A percentile compares a stretch with the other conserved stretches of the same genome.
Evolutionary conservation across 2,329 filamentous ascomycete species (phyloP).

Genomic region (Rhinocladiella mackenziei): DNA sequence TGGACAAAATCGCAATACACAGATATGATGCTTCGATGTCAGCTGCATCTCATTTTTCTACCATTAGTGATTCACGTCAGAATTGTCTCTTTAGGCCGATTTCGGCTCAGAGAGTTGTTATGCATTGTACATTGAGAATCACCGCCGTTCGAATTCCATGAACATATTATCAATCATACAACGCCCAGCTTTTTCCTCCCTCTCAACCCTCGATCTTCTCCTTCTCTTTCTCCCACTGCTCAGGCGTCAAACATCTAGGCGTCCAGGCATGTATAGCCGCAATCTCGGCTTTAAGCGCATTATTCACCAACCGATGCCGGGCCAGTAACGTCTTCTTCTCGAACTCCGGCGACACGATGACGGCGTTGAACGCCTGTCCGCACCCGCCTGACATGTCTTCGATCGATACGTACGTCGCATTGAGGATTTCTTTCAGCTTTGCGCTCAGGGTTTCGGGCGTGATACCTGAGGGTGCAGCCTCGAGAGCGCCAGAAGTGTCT

Average conservation of each 20-base stretch:
- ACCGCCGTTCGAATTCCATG: too few species aligned
- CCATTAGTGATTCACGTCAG: too few species aligned
- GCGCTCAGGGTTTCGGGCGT: conserved; percentile 67
- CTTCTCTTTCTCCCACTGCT: conserved; percentile 75
- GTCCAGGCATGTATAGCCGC: conserved; percentile 92
- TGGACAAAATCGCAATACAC: too few species aligned
- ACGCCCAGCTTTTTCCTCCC: not conserved
- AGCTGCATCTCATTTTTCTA: too few species aligned
- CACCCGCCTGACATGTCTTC: conserved; percentile 83
- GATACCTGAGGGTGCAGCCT: conserved; percentile 56
- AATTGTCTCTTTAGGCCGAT: too few species aligned
- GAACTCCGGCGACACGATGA: conserved; percentile 68
- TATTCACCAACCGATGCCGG: conserved; percentile 81
- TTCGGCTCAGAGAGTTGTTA: too few species aligned
- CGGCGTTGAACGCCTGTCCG: conserved; percentile 66
- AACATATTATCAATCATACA: too few species aligned
- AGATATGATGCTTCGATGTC: too few species aligned
- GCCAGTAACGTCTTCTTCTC: conserved; percentile 71
- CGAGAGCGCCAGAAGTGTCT: conserved; percentile 24
- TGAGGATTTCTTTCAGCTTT: conserved; percentile 66
- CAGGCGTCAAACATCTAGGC: conserved; percentile 85
- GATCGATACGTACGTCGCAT: conserved; percentile 77
- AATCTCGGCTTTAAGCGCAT: conserved; percentile 78
- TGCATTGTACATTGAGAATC: too few species aligned
- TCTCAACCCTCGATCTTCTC: conserved; percentile 30